Conservation (phyloP, 73 alveolate species). For the Symbiodinium pilosum region DNA sequence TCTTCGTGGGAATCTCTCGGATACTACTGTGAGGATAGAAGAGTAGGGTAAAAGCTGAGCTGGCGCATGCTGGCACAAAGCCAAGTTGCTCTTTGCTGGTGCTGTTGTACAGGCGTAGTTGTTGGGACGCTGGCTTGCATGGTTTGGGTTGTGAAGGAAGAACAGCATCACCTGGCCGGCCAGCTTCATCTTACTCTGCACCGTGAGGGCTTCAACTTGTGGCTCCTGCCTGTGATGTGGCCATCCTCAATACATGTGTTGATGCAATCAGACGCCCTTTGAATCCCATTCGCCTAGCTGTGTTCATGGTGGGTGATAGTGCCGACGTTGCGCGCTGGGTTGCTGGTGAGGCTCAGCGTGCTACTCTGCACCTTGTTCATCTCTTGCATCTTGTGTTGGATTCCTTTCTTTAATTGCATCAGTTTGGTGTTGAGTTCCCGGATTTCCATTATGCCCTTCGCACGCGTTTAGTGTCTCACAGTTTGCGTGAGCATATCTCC, state of each 20-base stretch:
- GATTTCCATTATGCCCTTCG: neutral
- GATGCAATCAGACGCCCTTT: neutral
- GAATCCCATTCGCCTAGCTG: neutral
- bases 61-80: neutral
- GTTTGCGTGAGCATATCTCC: neutral
- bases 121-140: too few relatives aligned
- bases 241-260: neutral
- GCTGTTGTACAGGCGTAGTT: too few relatives aligned
- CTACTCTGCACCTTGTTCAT: neutral
- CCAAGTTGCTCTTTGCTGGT: too few relatives aligned
- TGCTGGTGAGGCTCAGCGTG: neutral
- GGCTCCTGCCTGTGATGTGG: neutral
- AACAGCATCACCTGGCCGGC: too few relatives aligned
- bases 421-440: neutral
- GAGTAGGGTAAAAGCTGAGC: slow-evolving; percentile 4
- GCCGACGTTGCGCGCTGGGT: neutral
- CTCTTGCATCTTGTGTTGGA: neutral
- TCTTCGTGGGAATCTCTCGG: slow-evolving; percentile 2
- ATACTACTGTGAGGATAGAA: neutral
- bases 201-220: too few relatives aligned
- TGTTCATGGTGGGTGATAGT: neutral
- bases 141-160: too few relatives aligned
- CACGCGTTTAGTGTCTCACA: neutral
- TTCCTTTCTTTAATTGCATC: neutral
- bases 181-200: too few relatives aligned